Evolutionary conservation across 805 yeast species (phyloP).

Genomic region (Candida quercuum): DNA sequence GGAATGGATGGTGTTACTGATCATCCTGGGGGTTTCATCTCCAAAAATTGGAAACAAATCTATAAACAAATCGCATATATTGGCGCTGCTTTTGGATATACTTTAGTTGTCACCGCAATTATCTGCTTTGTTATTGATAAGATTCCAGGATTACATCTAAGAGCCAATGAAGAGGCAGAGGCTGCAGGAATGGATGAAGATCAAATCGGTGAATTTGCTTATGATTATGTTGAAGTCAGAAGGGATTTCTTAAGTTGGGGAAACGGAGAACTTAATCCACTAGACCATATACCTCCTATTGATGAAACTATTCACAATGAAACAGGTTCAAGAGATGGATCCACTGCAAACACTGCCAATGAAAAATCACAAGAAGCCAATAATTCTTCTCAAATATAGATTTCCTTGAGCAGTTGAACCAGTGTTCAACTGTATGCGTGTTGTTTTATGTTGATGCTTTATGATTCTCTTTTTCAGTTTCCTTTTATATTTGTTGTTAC

Average conservation of each 20-base stretch:
- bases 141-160: constrained; percentile 76
- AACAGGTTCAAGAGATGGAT: constrained; percentile 3
- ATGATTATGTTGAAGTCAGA: constrained; percentile 94
- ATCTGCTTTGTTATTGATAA: constrained; percentile 68
- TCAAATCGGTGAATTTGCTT: constrained; percentile 98
- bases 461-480: no score
- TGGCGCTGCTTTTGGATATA: constrained; percentile 69
- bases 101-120: constrained; percentile 69
- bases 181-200: constrained; percentile 91
- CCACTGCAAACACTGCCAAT: constrained; percentile 3
- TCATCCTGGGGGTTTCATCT: constrained; percentile 89
- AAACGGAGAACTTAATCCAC: constrained; percentile 7
- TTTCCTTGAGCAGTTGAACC: no score
- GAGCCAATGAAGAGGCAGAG: constrained; percentile 83
- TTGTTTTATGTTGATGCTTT: neutral
- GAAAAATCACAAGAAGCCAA: neutral
- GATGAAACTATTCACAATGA: constrained; percentile 1
- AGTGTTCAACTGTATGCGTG: neutral
- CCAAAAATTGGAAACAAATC: constrained; percentile 86
- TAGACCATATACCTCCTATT: constrained; percentile 10
- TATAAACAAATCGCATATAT: constrained; percentile 86
- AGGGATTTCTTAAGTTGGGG: constrained; percentile 70
- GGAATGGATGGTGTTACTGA: constrained; percentile 86
- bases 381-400: no score
- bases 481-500: no score